These are phyloP conservation scores for Rhododendron ovatum DNA, from an alignment of 148 eudicot species.

Conservation along the genomic window DNA sequence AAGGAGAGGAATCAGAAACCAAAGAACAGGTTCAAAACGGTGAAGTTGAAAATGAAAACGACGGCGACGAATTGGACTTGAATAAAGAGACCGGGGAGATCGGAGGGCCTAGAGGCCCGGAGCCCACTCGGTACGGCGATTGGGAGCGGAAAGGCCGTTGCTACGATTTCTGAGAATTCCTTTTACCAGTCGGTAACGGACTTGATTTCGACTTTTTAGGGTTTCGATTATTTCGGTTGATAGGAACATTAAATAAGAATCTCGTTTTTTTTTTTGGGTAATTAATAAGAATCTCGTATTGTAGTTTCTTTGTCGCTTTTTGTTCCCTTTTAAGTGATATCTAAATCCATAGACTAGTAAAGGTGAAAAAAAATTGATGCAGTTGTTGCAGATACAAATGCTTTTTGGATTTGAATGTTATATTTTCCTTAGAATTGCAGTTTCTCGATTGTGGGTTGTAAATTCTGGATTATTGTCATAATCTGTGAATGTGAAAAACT, in stretches of 20 bases:
- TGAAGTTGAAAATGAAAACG: constrained; percentile 2
- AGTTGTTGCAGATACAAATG: neutral
- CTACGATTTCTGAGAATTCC: constrained; percentile 56
- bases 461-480: too few relatives aligned
- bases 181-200: neutral
- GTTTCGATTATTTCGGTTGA: neutral
- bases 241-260: neutral
- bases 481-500: too few relatives aligned
- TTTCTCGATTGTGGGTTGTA: neutral
- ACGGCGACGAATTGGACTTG: constrained; percentile 31
- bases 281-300: neutral
- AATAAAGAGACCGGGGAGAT: constrained; percentile 84
- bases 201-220: neutral
- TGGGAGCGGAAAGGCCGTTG: constrained; percentile 91
- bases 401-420: neutral
- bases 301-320: neutral
- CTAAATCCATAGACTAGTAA: neutral
- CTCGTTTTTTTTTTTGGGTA: neutral
- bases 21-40: constrained; percentile 8
- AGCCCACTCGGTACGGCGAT: constrained; percentile 90
- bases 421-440: neutral
- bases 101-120: constrained; percentile 92
- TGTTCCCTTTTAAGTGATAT: neutral
- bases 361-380: neutral
- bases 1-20: constrained; percentile 10